These are phyloP conservation scores for Thielaviopsis musarum DNA, from an alignment of 2,329 filamentous ascomycete genomes.

Conservation along the genomic window DNA sequence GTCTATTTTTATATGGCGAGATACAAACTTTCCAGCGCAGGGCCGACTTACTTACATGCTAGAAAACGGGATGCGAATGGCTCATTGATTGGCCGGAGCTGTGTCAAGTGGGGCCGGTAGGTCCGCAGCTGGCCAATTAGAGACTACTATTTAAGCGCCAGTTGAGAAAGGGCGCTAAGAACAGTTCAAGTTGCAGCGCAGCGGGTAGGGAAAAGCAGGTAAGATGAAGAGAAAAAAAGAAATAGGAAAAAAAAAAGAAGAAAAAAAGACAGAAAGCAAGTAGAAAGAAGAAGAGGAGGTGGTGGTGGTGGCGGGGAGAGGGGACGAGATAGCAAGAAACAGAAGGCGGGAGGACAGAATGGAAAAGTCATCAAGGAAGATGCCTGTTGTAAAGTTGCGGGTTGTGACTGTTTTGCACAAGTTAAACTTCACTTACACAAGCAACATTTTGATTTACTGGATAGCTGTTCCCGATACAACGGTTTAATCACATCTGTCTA, in stretches of 20 bases:
- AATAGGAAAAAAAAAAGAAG: background rate
- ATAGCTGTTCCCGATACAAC: no score
- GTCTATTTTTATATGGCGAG: no score
- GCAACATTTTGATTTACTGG: background rate
- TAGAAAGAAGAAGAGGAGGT: no score
- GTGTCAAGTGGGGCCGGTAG: background rate
- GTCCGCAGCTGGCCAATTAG: background rate
- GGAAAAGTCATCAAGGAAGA: background rate
- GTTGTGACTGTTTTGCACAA: background rate
- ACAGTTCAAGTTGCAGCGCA: background rate
- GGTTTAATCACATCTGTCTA: background rate
- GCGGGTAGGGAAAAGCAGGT: background rate
- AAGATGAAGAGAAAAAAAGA: background rate
- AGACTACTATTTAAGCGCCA: background rate
- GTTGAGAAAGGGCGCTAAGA: background rate
- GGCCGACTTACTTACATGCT: background rate
- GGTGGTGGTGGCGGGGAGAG: background rate
- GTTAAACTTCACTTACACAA: background rate
- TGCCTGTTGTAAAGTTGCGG: background rate
- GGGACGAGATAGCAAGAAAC: background rate
- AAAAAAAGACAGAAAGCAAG: no score
- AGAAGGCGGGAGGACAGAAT: background rate
- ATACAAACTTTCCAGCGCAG: no score
- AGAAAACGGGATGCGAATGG: no score
- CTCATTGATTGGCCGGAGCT: background rate